Conservation (phyloP, 495 filamentous ascomycete species). For the Staphylotrichum longicolle region DNA sequence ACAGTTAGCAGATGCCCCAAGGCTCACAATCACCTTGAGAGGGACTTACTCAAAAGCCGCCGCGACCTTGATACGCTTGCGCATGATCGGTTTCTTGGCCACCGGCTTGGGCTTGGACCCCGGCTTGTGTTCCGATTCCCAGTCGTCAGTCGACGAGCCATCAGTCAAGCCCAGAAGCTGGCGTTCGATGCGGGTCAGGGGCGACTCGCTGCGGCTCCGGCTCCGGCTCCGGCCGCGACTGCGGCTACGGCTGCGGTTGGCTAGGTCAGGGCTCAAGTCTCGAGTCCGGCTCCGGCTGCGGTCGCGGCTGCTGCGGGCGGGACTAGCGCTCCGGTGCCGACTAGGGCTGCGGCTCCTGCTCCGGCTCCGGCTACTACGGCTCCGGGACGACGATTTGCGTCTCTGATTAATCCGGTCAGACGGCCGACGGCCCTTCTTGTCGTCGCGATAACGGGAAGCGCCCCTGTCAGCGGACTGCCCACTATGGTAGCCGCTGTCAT, state of each 20-base stretch:
- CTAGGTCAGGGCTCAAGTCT: conserved; percentile 2
- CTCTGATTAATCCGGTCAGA: conserved; percentile 14
- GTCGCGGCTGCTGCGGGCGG: background rate
- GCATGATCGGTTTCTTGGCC: conserved; percentile 27
- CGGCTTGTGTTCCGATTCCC: background rate
- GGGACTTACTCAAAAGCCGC: conserved; percentile 30
- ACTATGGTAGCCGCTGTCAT: conserved; percentile 38
- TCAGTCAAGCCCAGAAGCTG: conserved; percentile 27
- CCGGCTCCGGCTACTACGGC: conserved; percentile 5
- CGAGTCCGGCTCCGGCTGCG: conserved; percentile 3
- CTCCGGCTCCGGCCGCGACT: no score
- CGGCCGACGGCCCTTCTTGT: conserved; percentile 11
- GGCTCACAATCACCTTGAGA: background rate
- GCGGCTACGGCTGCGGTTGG: conserved; percentile 11
- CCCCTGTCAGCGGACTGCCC: conserved; percentile 28
- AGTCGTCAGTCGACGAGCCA: conserved; percentile 2
- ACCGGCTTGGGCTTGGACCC: conserved; percentile 18
- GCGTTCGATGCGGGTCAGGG: conserved; percentile 28
- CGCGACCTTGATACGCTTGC: conserved; percentile 28
- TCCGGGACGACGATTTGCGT: conserved; percentile 20
- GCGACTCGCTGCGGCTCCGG: conserved; percentile 25
- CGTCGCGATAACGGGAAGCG: conserved; percentile 19
- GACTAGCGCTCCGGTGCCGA: background rate
- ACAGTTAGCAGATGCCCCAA: background rate
- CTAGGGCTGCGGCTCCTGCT: conserved; percentile 12